Percentiles rank a stretch among this genome's conserved stretches.
phyloP scores from a whole-genome alignment of 2,329 filamentous ascomycete genomes.

The Cercospora canescens region DNA sequence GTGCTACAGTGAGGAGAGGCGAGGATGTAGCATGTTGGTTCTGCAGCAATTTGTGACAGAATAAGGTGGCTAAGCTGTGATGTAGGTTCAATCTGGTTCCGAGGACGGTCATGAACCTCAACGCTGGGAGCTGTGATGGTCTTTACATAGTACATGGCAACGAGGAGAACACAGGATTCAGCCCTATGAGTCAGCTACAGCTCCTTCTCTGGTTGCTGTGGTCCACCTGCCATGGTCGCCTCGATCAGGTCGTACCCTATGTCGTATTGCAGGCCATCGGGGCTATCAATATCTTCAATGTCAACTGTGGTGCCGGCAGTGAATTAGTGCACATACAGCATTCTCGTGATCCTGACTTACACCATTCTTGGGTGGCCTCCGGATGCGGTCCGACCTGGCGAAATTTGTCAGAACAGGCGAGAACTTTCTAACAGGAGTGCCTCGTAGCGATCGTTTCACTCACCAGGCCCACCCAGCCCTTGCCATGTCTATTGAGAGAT shows the following conservation, averaged over 20 bases:
- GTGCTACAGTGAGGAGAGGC: not conserved
- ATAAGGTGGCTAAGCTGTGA: not conserved
- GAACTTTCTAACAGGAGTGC: not conserved
- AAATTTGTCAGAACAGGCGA: not conserved
- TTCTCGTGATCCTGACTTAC: conserved; percentile 15
- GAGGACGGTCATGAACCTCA: not conserved
- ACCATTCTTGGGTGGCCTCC: conserved; percentile 25
- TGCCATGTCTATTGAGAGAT: conserved; percentile 18
- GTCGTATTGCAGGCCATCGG: conserved; percentile 22
- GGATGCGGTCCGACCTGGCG: conserved; percentile 23
- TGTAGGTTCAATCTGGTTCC: not conserved
- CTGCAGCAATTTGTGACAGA: not conserved
- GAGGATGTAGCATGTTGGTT: not conserved
- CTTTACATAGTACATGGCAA: not conserved
- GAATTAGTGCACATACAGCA: not conserved
- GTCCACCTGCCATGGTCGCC: conserved; percentile 12
- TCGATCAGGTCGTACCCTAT: conserved; percentile 24
- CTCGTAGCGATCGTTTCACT: not conserved
- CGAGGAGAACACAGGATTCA: not conserved
- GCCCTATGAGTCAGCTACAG: not conserved
- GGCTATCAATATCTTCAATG: conserved; percentile 9
- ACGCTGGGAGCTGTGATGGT: not conserved
- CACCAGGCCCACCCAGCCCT: conserved; percentile 24
- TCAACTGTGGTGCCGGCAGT: conserved; percentile 14
- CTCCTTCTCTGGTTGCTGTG: not conserved